Evolutionary conservation across 495 filamentous ascomycete genomes (phyloP), one percentile per base, ranked within the genome.

Genomic region (Antarctomyces pellizariae): DNA sequence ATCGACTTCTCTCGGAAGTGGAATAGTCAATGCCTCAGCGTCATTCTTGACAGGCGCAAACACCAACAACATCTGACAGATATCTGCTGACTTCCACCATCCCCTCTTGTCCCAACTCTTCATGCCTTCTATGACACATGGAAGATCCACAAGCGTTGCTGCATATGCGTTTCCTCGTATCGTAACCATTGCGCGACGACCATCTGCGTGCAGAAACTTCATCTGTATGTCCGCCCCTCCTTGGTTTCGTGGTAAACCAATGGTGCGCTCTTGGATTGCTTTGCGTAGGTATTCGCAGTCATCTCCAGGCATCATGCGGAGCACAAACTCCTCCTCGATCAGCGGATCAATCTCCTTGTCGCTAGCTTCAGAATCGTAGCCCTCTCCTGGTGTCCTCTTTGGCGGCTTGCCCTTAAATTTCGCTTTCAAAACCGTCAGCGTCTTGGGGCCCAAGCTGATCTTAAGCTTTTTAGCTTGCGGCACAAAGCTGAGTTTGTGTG

Each of bases 291-390:
- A 71, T 3, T 95, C 80, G 46, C 75, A 78, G 42, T 93, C 75
- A 3, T 67, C 60, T 1, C 80, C 82, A 1, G 78, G 78, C 24
- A 64, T 39, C 74, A 93, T 91, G 30, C 86, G 77, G 16, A 95
- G 48, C 5, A 97, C 64, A 27, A 93, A 76, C 34, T 84, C 67
- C 36, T 80, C 69, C 44, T 93, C 82, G 33, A 86, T 78, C 0
- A 69, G 52, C 0, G 86, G 86, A 40, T 97, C 86, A 2, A 54
- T 41, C 46, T 97, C 86, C 4, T 68, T 66, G 39, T 95, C 86
- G 11, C 77, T 82, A 2, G 82, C 77, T 47, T 95, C 86, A n/a
- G 79, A 90, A 45, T 97, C 86, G 47, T 95, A 97, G 5, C 82
- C 89, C 12, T 86, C 77, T 9, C 83, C 86, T 2, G 49, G 53